Conservation (phyloP, 139 green algal genomes). For the Gonium pectorale region DNA sequence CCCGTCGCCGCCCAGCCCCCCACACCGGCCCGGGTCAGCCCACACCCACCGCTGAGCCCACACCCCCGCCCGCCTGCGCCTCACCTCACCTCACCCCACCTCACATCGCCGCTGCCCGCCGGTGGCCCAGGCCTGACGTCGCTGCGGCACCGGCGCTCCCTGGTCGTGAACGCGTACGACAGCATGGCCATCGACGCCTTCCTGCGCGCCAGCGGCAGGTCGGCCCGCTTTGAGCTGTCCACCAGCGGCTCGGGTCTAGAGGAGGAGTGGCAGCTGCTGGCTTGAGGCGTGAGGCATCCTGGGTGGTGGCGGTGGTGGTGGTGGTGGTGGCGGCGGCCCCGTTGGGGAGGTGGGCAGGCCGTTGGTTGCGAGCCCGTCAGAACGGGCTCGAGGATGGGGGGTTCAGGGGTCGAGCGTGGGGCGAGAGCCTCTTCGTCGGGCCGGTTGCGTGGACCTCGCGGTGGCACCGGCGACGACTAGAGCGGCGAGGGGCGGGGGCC, state of each 20-base stretch:
- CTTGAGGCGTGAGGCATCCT: background rate
- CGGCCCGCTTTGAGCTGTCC: background rate
- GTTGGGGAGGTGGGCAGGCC: too few species aligned
- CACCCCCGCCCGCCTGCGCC: background rate
- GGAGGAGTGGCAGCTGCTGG: conserved; percentile 8
- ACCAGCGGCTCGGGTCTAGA: background rate
- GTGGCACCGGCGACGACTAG: too few species aligned
- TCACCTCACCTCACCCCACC: background rate
- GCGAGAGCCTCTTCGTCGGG: too few species aligned
- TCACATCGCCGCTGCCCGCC: background rate
- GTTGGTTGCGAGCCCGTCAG: too few species aligned
- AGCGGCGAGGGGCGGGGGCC: too few species aligned
- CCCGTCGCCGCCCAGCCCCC: too few species aligned
- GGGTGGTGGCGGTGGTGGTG: too few species aligned
- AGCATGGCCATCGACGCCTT: conserved; percentile 67
- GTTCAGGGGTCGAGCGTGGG: too few species aligned
- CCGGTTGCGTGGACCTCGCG: too few species aligned
- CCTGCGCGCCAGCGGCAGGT: conserved; percentile 50
- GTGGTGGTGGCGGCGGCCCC: too few species aligned
- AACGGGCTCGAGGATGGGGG: too few species aligned
- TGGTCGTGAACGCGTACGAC: conserved; percentile 71
- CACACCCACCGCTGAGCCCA: background rate
- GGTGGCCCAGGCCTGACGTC: conserved; percentile 56
- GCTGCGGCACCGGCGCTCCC: conserved; percentile 59
- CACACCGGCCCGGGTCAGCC: background rate